phyloP scores from a whole-genome alignment of 805 yeast genomes.

The Zygosaccharomyces siamensis region DNA sequence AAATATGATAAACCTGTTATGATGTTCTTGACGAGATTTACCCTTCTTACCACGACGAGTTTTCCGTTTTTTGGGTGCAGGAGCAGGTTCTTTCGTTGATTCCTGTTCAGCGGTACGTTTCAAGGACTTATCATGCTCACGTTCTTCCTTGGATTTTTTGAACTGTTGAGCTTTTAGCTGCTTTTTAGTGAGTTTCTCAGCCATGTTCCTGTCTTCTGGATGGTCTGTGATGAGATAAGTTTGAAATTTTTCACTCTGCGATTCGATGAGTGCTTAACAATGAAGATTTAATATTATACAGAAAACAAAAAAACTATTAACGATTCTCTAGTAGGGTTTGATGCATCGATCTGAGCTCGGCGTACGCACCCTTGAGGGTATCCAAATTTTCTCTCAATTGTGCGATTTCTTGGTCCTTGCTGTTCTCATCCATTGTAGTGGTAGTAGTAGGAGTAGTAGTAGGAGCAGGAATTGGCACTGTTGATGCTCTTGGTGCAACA shows the following conservation, averaged over 20 bases:
- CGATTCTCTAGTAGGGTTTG: constrained; percentile 35
- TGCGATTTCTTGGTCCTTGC: constrained; percentile 31
- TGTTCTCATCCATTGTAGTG: constrained; percentile 5
- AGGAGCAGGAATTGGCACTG: constrained; percentile 19
- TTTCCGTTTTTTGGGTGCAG: constrained; percentile 52
- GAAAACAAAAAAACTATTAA: neutral
- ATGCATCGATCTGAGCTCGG: constrained; percentile 53
- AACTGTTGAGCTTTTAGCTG: constrained; percentile 35
- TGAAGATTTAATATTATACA: neutral
- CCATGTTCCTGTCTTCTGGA: constrained; percentile 15
- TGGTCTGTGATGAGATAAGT: neutral
- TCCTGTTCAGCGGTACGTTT: constrained; percentile 26
- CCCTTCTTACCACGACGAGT: constrained; percentile 71
- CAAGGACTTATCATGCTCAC: constrained; percentile 23
- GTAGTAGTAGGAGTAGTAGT: constrained; percentile 2
- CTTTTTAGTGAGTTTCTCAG: constrained; percentile 35
- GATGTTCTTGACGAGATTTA: constrained; percentile 38
- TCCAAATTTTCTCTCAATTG: constrained; percentile 44
- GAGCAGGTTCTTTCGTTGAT: constrained; percentile 27
- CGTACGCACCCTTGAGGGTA: constrained; percentile 54
- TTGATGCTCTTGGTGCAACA: constrained; percentile 24
- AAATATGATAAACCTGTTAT: constrained; percentile 72
- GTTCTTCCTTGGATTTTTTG: constrained; percentile 31
- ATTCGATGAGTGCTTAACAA: constrained; percentile 4
- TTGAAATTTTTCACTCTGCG: constrained; percentile 4